Evolutionary conservation across 2,329 filamentous ascomycete species (phyloP), one percentile per base, ranked within the genome.

Genomic region (Coniochaeta hoffmannii): DNA sequence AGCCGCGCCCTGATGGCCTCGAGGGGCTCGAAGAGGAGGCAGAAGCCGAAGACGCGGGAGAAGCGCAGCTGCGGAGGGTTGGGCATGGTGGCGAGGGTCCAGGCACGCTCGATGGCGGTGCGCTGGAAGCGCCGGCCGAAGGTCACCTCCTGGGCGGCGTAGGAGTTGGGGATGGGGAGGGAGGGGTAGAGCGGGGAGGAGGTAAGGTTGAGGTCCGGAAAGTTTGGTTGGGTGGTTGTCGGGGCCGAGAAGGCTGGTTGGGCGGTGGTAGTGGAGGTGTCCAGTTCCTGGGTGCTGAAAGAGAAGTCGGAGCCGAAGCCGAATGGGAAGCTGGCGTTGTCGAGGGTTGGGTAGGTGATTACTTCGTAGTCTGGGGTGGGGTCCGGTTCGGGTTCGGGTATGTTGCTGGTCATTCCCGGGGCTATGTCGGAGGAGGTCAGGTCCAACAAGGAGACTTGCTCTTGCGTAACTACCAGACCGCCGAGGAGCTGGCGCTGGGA

Each of bases 71-170:
- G 74, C 0, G 79, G 74, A 50, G 81, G 76, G 59, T 76, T 70
- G 2, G 71, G 64, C 66, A 76, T 74, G 14, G 66, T 71, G 2
- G 89, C 74, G 1, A 92, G 69, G 2, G 74, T 70, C 56, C 85
- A 81, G 0, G 78, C 88, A 26, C 76, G 70, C 68, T 95, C 88
- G 1, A 85, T 62, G 2, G 83, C 77, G 54, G 76, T 76, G 41
- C 89, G 81, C 51, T 89, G 87, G 4, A 95, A 73, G 4, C 87
- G 79, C 8, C 88, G 82, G 11, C 84, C 83, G 61, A 95, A 92
- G 1, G 79, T 85, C 1, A 75, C 72, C 66, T 92, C 88, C 26
- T 82, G 75, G 56, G 80, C 78, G 10, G 82, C 77, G 65, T 86
- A 85, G 0, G 82, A 83, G 22, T 67, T 71, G 0, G 81, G 79